phyloP scores from a whole-genome alignment of 108 stramenopile species.

The Cyclostephanos tholiformis region DNA sequence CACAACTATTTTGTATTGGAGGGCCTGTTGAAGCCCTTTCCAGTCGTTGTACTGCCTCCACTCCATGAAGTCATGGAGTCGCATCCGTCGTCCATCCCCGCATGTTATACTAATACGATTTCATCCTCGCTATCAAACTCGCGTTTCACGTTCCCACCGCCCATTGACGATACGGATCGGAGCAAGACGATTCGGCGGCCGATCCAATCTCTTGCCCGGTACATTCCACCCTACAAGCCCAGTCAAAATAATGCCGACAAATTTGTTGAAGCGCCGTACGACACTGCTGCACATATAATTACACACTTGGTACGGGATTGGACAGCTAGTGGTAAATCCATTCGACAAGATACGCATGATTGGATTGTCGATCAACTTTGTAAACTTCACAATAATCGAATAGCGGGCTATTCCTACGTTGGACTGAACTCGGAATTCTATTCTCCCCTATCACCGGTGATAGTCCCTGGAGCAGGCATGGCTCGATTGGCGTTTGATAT shows the following conservation, averaged over 20 bases:
- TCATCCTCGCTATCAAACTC: background rate
- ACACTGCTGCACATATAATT: slow-evolving; percentile 64
- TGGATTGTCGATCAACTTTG: slow-evolving; percentile 68
- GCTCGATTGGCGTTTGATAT: slow-evolving; percentile 82
- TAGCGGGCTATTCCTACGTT: background rate
- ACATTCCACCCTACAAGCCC: slow-evolving; percentile 38
- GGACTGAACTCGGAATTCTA: background rate
- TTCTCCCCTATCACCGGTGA: slow-evolving; percentile 41
- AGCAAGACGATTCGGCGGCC: background rate
- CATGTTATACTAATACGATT: background rate
- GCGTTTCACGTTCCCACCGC: slow-evolving; percentile 9
- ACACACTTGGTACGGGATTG: slow-evolving; percentile 84
- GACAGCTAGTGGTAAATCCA: slow-evolving; percentile 50
- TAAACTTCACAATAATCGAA: slow-evolving; percentile 14
- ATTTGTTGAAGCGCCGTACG: slow-evolving; percentile 46
- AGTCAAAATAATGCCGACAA: slow-evolving; percentile 13
- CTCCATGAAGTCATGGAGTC: slow-evolving; percentile 4
- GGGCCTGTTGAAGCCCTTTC: slow-evolving; percentile 38
- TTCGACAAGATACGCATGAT: slow-evolving; percentile 55
- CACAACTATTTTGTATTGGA: slow-evolving; percentile 40
- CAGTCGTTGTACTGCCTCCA: slow-evolving; percentile 18
- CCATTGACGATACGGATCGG: background rate
- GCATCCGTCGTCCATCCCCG: background rate
- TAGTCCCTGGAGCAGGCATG: slow-evolving; percentile 83
- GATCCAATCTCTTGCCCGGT: slow-evolving; percentile 21